Evolutionary conservation across 768 basidiomycete species (phyloP).

Genomic region (Ramaria sp.): DNA sequence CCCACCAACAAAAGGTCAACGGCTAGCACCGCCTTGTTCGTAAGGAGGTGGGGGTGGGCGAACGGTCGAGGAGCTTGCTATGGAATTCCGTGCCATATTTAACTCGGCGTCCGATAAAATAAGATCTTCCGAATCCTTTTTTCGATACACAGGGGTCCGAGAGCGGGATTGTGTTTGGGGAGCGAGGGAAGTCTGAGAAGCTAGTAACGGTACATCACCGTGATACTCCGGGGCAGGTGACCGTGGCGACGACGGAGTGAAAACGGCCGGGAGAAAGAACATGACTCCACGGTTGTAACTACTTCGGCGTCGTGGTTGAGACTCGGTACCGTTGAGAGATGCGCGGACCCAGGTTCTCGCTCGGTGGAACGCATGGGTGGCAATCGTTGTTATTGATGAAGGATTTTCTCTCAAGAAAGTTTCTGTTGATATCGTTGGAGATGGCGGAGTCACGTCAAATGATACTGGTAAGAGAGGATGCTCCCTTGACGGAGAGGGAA

Average conservation of each 20-base stretch:
- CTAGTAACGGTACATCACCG: conserved; percentile 35
- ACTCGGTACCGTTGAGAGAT: conserved; percentile 31
- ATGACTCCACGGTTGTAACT: conserved; percentile 48
- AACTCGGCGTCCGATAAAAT: not conserved
- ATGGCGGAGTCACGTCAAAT: conserved; percentile 44
- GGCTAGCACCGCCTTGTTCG: not conserved
- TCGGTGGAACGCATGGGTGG: conserved; percentile 40
- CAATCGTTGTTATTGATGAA: conserved; percentile 24
- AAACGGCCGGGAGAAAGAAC: conserved; percentile 77
- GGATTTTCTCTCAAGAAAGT: conserved; percentile 20
- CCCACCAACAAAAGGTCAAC: not conserved
- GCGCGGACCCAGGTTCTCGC: conserved; percentile 43
- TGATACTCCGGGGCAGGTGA: conserved; percentile 20
- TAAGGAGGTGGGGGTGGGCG: conserved; percentile 5
- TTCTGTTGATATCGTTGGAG: conserved; percentile 35
- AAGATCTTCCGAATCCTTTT: not conserved
- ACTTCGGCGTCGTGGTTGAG: conserved; percentile 33
- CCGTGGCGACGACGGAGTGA: conserved; percentile 37
- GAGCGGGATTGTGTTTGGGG: conserved; percentile 20
- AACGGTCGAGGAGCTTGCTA: not conserved
- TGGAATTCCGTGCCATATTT: not conserved
- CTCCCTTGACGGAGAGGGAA: conserved; percentile 23
- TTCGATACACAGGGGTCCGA: conserved; percentile 9
- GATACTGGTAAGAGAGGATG: conserved; percentile 54
- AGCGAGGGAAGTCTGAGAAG: conserved; percentile 16